A percentile compares a stretch with the other conserved stretches of the same genome.
These are phyloP conservation scores for Epichloe elymi DNA, from an alignment of 2,329 filamentous ascomycete genomes.

Conservation along the genomic window DNA sequence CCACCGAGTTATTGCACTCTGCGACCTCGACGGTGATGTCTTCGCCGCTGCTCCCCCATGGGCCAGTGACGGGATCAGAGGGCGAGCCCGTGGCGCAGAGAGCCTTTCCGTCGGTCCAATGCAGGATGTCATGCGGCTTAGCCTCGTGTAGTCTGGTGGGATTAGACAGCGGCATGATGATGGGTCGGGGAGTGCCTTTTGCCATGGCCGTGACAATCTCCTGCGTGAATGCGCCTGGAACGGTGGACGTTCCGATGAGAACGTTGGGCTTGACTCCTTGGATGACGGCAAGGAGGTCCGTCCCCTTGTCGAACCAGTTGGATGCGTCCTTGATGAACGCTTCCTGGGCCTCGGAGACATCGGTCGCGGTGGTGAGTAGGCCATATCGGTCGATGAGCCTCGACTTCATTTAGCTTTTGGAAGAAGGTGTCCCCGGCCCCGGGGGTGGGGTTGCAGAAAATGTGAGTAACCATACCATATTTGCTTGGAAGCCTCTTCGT, in stretches of 20 bases:
- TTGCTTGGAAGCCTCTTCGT: slow-evolving; percentile 62
- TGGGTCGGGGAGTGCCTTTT: slow-evolving; percentile 55
- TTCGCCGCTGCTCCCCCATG: slow-evolving; percentile 34
- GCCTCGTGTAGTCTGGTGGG: slow-evolving; percentile 77
- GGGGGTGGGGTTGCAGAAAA: not conserved
- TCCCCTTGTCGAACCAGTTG: slow-evolving; percentile 47
- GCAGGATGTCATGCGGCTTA: slow-evolving; percentile 57
- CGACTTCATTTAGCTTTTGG: not conserved
- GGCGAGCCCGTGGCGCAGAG: slow-evolving; percentile 76
- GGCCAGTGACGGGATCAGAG: slow-evolving; percentile 57
- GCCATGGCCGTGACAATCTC: slow-evolving; percentile 66
- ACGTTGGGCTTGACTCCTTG: slow-evolving; percentile 64
- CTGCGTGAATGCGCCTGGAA: slow-evolving; percentile 62
- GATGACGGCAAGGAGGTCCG: slow-evolving; percentile 52
- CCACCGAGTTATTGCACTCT: slow-evolving; percentile 81
- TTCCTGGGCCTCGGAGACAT: slow-evolving; percentile 54
- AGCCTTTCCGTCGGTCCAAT: slow-evolving; percentile 67
- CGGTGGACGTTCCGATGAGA: slow-evolving; percentile 72
- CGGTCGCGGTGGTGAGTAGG: slow-evolving; percentile 50
- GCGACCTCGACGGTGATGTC: slow-evolving; percentile 40
- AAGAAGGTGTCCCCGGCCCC: too few relatives aligned
- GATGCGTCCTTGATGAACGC: slow-evolving; percentile 50
- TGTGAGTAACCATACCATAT: slow-evolving; percentile 47
- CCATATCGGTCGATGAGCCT: slow-evolving; percentile 76
- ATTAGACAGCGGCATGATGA: slow-evolving; percentile 72